Conservation (phyloP, 331 rosid genomes). For the Quercus lobata region DNA sequence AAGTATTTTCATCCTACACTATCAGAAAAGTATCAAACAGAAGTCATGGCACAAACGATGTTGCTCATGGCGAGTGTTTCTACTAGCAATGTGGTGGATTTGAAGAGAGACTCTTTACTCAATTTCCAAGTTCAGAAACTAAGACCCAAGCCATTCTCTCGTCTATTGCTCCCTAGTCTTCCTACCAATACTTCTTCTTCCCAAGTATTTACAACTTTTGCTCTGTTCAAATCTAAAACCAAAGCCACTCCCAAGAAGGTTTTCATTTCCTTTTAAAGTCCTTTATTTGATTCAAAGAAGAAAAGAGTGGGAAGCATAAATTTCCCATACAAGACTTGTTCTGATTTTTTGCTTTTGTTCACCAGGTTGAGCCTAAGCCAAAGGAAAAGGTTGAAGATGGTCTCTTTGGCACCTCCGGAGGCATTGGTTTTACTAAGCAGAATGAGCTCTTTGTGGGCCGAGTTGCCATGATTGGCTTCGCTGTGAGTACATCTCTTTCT, state of each 20-base stretch:
- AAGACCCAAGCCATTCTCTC: conserved; percentile 48
- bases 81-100: conserved; percentile 37
- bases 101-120: conserved; percentile 57
- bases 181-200: conserved; percentile 30
- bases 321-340: background rate
- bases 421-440: conserved; percentile 94
- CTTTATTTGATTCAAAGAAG: background rate
- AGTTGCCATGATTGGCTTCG: conserved; percentile 95
- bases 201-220: conserved; percentile 32
- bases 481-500: conserved; percentile 43
- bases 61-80: conserved; percentile 69
- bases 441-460: conserved; percentile 98
- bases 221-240: conserved; percentile 79
- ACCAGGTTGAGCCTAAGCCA: conserved; percentile 65
- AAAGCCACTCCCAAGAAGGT: conserved; percentile 83
- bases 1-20: background rate
- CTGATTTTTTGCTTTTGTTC: background rate
- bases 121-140: conserved; percentile 52
- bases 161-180: conserved; percentile 33
- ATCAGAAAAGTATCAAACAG: background rate
- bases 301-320: background rate
- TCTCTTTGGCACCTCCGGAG: conserved; percentile 97
- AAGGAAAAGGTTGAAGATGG: conserved; percentile 95
- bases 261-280: background rate
- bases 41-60: conserved; percentile 83